Conservation (phyloP, 306 rosid species). For the Quercus rubra region DNA sequence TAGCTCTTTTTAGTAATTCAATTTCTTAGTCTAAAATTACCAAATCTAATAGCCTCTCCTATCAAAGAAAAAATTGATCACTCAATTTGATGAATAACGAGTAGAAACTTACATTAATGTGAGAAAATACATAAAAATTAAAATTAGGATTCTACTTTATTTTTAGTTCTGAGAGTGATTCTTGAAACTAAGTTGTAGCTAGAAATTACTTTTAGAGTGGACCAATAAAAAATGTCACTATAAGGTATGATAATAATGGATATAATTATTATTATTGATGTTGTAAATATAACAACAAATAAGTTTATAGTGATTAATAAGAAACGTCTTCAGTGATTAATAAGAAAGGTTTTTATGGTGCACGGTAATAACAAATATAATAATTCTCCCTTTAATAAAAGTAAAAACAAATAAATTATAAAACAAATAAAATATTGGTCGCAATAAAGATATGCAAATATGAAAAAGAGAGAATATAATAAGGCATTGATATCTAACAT, state of each 20-base stretch:
- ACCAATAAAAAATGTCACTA: background rate
- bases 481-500: no score
- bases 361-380: background rate
- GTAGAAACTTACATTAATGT: background rate
- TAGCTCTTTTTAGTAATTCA: background rate
- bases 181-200: background rate
- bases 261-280: background rate
- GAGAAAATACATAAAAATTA: background rate
- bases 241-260: background rate
- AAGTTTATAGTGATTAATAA: background rate
- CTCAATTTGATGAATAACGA: slow-evolving; percentile 27
- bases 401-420: no score
- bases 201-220: background rate
- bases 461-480: no score
- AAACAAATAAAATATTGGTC: no score
- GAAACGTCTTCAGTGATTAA: background rate
- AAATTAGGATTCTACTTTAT: background rate
- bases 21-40: background rate
- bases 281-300: background rate
- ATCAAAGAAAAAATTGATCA: slow-evolving; percentile 9
- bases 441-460: no score
- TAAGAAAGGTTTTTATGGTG: background rate
- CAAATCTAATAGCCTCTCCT: background rate
- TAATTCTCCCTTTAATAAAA: no score
- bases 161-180: slow-evolving; percentile 18